Conservation (phyloP, 768 basidiomycete species). For the Clitopilus passeckerianus region DNA sequence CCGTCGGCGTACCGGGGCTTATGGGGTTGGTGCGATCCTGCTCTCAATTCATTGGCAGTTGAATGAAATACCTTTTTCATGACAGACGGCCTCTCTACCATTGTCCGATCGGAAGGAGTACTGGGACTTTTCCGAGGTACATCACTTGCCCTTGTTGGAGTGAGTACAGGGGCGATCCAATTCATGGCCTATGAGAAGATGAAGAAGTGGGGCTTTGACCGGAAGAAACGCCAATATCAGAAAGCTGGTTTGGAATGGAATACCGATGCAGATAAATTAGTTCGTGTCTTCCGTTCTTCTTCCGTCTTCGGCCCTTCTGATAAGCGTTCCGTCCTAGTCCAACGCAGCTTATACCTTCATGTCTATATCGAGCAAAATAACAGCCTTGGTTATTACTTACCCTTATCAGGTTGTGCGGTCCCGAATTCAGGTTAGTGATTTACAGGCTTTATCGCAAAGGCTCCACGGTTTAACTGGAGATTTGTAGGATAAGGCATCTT, state of each 20-base stretch:
- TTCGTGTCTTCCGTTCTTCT: slow-evolving; percentile 31
- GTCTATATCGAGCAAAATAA: slow-evolving; percentile 86
- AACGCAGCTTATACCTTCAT: slow-evolving; percentile 89
- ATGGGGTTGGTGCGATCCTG: slow-evolving; percentile 50
- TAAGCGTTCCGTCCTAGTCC: slow-evolving; percentile 44
- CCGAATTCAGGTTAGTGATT: slow-evolving; percentile 71
- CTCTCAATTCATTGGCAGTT: not conserved
- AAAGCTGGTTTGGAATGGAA: slow-evolving; percentile 62
- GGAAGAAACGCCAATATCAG: slow-evolving; percentile 60
- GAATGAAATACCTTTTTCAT: not conserved
- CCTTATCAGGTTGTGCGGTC: slow-evolving; percentile 97
- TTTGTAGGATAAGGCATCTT: slow-evolving; percentile 58
- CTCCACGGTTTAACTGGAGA: not conserved
- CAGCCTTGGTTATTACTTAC: slow-evolving; percentile 82
- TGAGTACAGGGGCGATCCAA: slow-evolving; percentile 91
- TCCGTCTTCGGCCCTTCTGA: not conserved
- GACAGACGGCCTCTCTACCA: slow-evolving; percentile 62
- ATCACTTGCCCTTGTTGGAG: slow-evolving; percentile 82
- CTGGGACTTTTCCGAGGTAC: slow-evolving; percentile 86
- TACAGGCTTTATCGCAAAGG: not conserved
- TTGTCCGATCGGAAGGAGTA: slow-evolving; percentile 70
- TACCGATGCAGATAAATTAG: slow-evolving; percentile 79
- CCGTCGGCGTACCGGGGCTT: slow-evolving; percentile 75
- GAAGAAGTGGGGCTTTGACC: slow-evolving; percentile 85
- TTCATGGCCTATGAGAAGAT: slow-evolving; percentile 97